Base-by-base conservation (phyloP, 257 asterid species). In the Ilex aquifolium region DNA sequence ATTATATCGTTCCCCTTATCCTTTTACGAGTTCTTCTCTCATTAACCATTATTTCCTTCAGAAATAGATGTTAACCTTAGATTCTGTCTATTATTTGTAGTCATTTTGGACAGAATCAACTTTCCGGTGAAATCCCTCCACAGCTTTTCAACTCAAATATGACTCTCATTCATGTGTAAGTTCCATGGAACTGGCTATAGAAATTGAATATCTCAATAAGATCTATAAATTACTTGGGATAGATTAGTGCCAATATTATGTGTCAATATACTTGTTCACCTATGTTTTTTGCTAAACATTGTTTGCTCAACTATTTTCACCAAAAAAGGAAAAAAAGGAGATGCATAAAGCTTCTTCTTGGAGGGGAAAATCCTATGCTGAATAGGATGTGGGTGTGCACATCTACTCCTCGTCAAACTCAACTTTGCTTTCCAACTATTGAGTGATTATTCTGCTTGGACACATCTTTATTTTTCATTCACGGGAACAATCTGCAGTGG, bases 111-210 rank as follows among this genome's bases (percentile, higher is more conserved):
- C 79, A 74, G 57, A 93, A 93, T 69, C 76, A 59, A 74, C 74
- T 93, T 50, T 73, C 87, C 30, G 99, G 96, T 58, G 90, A 65
- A 56, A 79, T 93, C 62, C 96, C 99, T 57, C 1, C 88, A 40
- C 63, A 65, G 67, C 80, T 93, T 65, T 90, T 93, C 62, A 72
- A 65, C 79, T 75, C 95, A 44, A 60, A 80, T 54, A 61, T 81
- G 83, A 50, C 74, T 50, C 88, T 93, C 53, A 83, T 76, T 67
- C 99, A 93, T 71, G 56, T 93, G 99, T 93, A 81, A 89, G 99
- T 71, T 61, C 57, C 59, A 44, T 32, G 39, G 13, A 62, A 39
- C 27, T 62, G 61, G 31, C 42, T 27, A 11, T 12, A n/a, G 5
- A 31, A 31, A 3, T 6, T 61, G 14, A 15, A 14, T 50, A 55